Evolutionary conservation across 2,329 filamentous ascomycete species (phyloP).

Genomic region (Fusarium austroafricanum): DNA sequence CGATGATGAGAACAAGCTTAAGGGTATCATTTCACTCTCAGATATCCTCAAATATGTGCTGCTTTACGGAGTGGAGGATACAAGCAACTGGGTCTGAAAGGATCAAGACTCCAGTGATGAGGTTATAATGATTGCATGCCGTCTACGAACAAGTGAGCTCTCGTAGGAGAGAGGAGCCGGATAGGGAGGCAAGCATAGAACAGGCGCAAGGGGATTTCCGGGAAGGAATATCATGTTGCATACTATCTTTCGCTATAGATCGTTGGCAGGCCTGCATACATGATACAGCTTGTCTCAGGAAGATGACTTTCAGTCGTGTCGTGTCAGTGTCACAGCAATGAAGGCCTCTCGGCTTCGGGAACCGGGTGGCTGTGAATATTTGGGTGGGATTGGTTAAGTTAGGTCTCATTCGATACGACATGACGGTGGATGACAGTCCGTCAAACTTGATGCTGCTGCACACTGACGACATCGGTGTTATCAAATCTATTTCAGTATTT

Average conservation of each 20-base stretch:
- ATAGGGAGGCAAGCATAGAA: slow-evolving; percentile 41
- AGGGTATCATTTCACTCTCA: slow-evolving; percentile 91
- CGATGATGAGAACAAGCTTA: slow-evolving; percentile 86
- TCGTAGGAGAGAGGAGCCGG: slow-evolving; percentile 12
- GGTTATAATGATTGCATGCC: slow-evolving; percentile 43
- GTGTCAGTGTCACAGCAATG: slow-evolving; percentile 12
- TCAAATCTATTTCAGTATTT: slow-evolving; percentile 14
- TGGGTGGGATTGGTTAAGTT: slow-evolving; percentile 25
- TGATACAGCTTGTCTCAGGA: slow-evolving; percentile 21
- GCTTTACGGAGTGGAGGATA: slow-evolving; percentile 77
- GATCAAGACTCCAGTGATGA: slow-evolving; percentile 22
- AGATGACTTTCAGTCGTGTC: slow-evolving; percentile 28
- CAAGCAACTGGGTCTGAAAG: slow-evolving; percentile 37
- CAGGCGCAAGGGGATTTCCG: slow-evolving; percentile 41
- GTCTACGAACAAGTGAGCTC: slow-evolving; percentile 28
- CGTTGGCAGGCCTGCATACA: slow-evolving; percentile 18
- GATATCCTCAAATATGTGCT: slow-evolving; percentile 97
- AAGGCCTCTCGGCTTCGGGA: slow-evolving; percentile 31
- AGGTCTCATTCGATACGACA: slow-evolving; percentile 28
- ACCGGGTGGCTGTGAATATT: slow-evolving; percentile 22
- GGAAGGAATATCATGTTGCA: slow-evolving; percentile 43
- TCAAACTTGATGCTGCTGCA: slow-evolving; percentile 33
- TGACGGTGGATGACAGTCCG: slow-evolving; percentile 1
- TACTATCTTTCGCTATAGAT: slow-evolving; percentile 42
- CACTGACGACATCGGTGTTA: slow-evolving; percentile 29